Base-by-base conservation (phyloP, 176 grass and related monocot genomes). In the Otatea glauca region DNA sequence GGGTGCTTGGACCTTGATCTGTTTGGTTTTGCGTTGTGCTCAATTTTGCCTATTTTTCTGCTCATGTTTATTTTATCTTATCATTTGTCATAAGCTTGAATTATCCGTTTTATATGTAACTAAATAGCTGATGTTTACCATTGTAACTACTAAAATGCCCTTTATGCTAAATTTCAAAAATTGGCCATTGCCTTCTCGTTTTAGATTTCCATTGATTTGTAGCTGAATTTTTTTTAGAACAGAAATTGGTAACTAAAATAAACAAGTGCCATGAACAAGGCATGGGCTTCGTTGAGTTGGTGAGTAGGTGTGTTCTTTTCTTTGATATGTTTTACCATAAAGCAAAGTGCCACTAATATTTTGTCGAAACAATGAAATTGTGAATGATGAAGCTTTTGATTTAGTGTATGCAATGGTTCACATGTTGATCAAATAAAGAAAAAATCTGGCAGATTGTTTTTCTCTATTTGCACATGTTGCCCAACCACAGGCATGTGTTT, bases 191-290 rank as follows among this genome's bases (percentile, higher is more conserved):
- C 66, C 42, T 35, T 64, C 35, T 62, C 21, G 9, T 86, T 79
- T 54, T 63, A 41, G 34, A 17, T 72, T 29, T 83, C 16, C 25
- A 24, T 17, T 17, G 66, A 74, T 54, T 34, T 58, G 61, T 81
- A 27, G 38, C 8, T 68, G 38, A n/a, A 11, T 62, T 62, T 32
- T n/a, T 67, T 43, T 75, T 17, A 69, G 34, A 29, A 85, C 69
- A 72, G 29, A 25, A 76, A 53, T 39, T 39, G 60, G n/a, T 32
- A 67, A 29, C 3, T 88, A 54, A 56, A 53, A 62, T 81, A 71
- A 34, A 64, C 42, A 77, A 51, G 6, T 81, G 61, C 7, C 44
- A 32, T 35, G 17, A 85, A 76, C 42, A 76, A 53, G 64, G 16
- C 65, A 44, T 78, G 44, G 8, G 3, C 4, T 65, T 88, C 45